Evolutionary conservation across 1,284 basidiomycete species (phyloP), one percentile per base, ranked within the genome.

Genomic region (Cryptococcus sp.): DNA sequence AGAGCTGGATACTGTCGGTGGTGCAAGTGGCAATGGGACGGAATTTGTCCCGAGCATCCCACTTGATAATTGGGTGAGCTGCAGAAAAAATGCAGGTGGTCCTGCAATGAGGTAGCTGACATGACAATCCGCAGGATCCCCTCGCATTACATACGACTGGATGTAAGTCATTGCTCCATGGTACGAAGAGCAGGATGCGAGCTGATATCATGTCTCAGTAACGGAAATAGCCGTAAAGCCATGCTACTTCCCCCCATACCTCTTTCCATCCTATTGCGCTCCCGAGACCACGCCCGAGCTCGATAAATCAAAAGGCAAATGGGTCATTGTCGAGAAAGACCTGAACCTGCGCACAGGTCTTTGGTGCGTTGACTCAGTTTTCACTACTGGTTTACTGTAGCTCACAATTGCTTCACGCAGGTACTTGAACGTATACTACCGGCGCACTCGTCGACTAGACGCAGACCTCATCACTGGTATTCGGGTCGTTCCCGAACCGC

Each of bases 271-370:
- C 19, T 65, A 88, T 13, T 95, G 93, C 72, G 76, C 79, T 1
- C 91, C 93, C 0, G 73, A 81, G 3, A 83, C 88, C 0, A 90
- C 86, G 0, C 81, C 83, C 10, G 88, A 89, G 63, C 77, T 87
- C 39, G 90, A 93, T 71, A 86, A 87, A 5, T 82, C 86, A 53
- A 87, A 87, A 65, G 92, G 92, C 0, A 89, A 88, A 69, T 95
- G 93, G 93, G 91, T 95, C 1, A 85, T 87, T 20, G 87, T 94
- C 8, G 84, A 85, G 20, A 82, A 86, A 19, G 87, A 93, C 73
- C 77, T 95, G 38, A 91, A 92, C 71, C 71, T 80, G 46, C 83
- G 89, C 67, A 80, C 83, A 5, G 87, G 87, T 0, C 73, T 86
- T 47, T 82, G 87, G 77, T 85, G 35, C 56, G 68, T 52, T 46